phyloP scores from a whole-genome alignment of 192 early-diverging fungal species.

The Coemansia sp. region DNA sequence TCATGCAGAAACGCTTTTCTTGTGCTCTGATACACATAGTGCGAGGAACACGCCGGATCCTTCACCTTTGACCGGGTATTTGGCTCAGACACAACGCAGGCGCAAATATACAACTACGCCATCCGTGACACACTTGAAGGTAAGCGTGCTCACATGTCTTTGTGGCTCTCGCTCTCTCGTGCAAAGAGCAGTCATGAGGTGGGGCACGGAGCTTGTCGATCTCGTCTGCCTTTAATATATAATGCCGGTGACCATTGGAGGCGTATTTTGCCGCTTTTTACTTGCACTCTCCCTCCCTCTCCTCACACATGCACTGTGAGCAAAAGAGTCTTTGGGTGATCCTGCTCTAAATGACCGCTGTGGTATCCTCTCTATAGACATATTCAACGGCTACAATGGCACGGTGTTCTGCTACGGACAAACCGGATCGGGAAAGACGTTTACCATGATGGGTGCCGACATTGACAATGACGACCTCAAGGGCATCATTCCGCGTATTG shows the following conservation, averaged over 20 bases:
- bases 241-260: not conserved
- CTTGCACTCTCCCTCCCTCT: not conserved
- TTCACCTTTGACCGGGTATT: slow-evolving; percentile 95
- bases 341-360: not conserved
- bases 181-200: not conserved
- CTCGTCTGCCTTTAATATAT: not conserved
- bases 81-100: slow-evolving; percentile 78
- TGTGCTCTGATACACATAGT: slow-evolving; percentile 17
- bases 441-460: slow-evolving; percentile 96
- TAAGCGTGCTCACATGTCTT: slow-evolving; percentile 34
- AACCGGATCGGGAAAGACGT: slow-evolving; percentile 96
- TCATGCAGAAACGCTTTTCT: not conserved
- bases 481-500: slow-evolving; percentile 96
- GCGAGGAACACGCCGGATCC: slow-evolving; percentile 62
- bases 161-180: not conserved
- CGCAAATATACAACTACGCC: slow-evolving; percentile 87
- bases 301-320: not conserved
- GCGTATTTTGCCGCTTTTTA: not conserved
- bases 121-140: slow-evolving; percentile 91
- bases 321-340: not conserved
- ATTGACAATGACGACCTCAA: slow-evolving; percentile 87
- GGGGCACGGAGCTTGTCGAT: not conserved
- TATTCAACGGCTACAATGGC: slow-evolving; percentile 96
- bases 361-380: slow-evolving; percentile 57
- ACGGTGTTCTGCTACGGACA: slow-evolving; percentile 99